Conservation (phyloP, 1,139 yeast species). For the Kurtzmaniella quercitrusa region DNA sequence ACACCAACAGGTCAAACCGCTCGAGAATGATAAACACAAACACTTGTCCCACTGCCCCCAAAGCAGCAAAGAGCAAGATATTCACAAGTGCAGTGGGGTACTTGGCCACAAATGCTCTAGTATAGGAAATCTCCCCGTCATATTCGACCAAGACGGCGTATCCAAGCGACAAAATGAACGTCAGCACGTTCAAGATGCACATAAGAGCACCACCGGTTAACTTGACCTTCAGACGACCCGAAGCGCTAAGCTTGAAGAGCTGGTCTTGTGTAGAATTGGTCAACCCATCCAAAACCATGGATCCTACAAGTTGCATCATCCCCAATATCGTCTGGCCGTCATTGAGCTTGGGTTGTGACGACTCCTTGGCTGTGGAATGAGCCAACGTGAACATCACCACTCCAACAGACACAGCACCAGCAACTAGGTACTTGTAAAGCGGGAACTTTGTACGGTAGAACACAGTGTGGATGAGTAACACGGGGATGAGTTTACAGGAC, state of each 20-base stretch:
- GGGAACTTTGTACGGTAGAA: conserved; percentile 74
- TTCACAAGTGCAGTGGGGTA: conserved; percentile 49
- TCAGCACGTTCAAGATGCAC: conserved; percentile 71
- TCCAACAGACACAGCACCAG: conserved; percentile 70
- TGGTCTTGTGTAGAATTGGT: conserved; percentile 93
- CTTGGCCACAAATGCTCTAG: conserved; percentile 41
- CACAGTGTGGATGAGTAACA: conserved; percentile 76
- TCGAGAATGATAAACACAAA: conserved; percentile 85
- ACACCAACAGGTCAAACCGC: conserved; percentile 73
- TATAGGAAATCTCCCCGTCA: conserved; percentile 43
- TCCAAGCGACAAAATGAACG: conserved; percentile 33
- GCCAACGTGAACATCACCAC: conserved; percentile 72
- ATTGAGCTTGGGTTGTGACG: conserved; percentile 20
- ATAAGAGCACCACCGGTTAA: conserved; percentile 75
- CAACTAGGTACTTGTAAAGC: conserved; percentile 71
- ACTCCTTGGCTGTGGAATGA: conserved; percentile 16
- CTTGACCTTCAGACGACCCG: conserved; percentile 7
- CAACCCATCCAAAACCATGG: conserved; percentile 82
- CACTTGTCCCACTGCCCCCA: conserved; percentile 91
- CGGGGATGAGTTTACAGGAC: conserved; percentile 91
- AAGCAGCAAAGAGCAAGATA: conserved; percentile 61
- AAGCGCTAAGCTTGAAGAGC: conserved; percentile 46
- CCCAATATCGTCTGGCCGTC: conserved; percentile 54
- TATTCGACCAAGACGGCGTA: conserved; percentile 42
- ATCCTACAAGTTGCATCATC: conserved; percentile 49